Base-by-base conservation (phyloP, 1,139 yeast species). In the Debaryomyces psychrophilus region DNA sequence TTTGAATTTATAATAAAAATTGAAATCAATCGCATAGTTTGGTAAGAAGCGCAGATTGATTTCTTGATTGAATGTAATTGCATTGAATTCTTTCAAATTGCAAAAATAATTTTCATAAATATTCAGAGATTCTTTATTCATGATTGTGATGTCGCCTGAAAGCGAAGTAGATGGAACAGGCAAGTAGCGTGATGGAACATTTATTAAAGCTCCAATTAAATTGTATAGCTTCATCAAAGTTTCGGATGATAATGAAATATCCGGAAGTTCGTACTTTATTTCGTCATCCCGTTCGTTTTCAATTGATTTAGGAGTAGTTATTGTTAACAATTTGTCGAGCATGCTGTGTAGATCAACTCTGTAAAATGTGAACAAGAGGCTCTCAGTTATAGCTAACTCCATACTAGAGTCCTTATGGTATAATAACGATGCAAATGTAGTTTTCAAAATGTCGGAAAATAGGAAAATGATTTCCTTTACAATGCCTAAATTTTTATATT, bases 401-500 rank as follows among this genome's bases (percentile, higher is more conserved):
- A 59, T 57, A 14, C 52, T 42, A 1, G 53, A 43, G 2, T 52
- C 50, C 15, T 55, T 44, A 23, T 48, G 51, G 27, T 44, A 36
- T 7, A 35, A 29, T 31, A 61, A 46, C 7, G 64, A 54, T 33
- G 46, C 48, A 43, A 50, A 59, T 5, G 65, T 45, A 5, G 61
- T 44, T 33, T 55, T 55, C 43, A 68, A 55, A n/a, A 64, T 61
- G 35, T 62, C 67, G 35, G 58, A 58, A 11, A 70, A 41, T 42
- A 69, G 52, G 20, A 54, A 53, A 7, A 72, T 57, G 3, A 60
- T 49, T 37, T 69, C 72, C 44, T 67, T 68, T 9, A 68, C 53
- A n/a, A 64, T 53, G 1, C 45, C 37, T 44, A 68, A 56, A 29
- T 57, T 50, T 4, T 50, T 43, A 44, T 60, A 59, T 15, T 55